These are phyloP conservation scores for Aciculosporium take DNA, from an alignment of 2,329 filamentous ascomycete genomes.

Conservation along the genomic window DNA sequence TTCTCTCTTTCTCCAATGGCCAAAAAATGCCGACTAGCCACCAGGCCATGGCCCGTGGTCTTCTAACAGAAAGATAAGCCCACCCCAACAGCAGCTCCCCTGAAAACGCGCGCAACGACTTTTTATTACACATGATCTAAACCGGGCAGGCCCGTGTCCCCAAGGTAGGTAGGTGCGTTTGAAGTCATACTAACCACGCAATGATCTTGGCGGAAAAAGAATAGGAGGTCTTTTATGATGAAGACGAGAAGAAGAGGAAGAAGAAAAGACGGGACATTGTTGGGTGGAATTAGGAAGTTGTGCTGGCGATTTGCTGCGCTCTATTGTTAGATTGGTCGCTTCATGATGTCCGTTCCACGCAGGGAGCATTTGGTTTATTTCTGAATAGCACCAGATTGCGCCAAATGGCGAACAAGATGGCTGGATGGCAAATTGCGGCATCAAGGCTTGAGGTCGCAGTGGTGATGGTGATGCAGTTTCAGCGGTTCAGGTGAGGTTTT, in stretches of 20 bases:
- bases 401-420: background rate
- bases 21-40: background rate
- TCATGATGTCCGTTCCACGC: background rate
- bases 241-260: background rate
- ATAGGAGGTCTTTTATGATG: background rate
- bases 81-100: background rate
- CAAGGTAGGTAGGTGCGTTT: conserved; percentile 1
- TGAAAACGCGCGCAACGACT: background rate
- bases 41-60: background rate
- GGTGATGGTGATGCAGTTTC: background rate
- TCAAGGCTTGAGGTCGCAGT: background rate
- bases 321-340: background rate
- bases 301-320: background rate
- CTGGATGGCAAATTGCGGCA: background rate
- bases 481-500: background rate
- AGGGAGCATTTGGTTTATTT: background rate
- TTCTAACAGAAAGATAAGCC: background rate
- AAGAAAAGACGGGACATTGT: background rate
- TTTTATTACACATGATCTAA: background rate
- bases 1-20: background rate
- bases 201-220: background rate
- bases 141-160: background rate
- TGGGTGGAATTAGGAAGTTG: background rate
- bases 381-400: background rate
- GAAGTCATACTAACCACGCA: background rate